Evolutionary conservation across 495 filamentous ascomycete genomes (phyloP).

Genomic region (Trichoderma virens): DNA sequence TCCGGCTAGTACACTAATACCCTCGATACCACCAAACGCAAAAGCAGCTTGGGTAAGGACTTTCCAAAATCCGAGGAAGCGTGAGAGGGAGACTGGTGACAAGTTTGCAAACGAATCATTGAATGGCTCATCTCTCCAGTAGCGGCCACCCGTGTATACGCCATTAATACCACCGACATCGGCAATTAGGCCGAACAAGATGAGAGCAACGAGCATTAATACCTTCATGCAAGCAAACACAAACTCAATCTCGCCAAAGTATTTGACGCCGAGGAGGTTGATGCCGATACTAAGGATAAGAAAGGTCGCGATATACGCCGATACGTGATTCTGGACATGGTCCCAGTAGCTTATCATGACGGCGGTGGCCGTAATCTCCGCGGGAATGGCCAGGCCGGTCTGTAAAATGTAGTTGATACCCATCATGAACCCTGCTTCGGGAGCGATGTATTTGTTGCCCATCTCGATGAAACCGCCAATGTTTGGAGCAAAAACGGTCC

Average conservation of each 20-base stretch:
- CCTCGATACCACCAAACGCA: slow-evolving; percentile 3
- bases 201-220: neutral
- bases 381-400: neutral
- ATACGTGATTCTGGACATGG: neutral
- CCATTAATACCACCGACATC: neutral
- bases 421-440: neutral
- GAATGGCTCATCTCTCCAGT: neutral
- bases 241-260: slow-evolving; percentile 1
- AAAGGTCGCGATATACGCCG: neutral
- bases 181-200: neutral
- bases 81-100: neutral
- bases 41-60: neutral
- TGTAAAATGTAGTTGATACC: slow-evolving; percentile 1
- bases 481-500: neutral
- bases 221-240: slow-evolving; percentile 2
- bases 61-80: slow-evolving; percentile 1
- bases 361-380: neutral
- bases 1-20: neutral
- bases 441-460: neutral
- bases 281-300: neutral
- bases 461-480: slow-evolving; percentile 1
- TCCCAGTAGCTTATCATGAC: slow-evolving; percentile 5
- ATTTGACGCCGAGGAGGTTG: neutral
- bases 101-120: neutral
- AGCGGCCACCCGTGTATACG: neutral